Base-by-base conservation (phyloP, 2,329 filamentous ascomycete species). In the Nannizzia gypsea region DNA sequence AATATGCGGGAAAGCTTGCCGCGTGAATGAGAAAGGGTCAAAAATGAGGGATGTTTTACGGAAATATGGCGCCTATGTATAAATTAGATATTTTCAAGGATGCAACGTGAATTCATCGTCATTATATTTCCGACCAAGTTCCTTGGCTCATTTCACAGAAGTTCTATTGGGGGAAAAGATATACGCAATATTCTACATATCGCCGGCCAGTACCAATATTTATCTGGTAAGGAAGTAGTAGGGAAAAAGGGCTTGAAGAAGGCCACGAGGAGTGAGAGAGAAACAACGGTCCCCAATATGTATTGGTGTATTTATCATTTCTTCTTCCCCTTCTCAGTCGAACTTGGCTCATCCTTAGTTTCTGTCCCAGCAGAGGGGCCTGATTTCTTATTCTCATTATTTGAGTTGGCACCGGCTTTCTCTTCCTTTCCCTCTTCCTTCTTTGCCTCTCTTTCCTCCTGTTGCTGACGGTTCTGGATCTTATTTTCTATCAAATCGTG, bases 401-500 rank as follows among this genome's bases (percentile, higher is more conserved):
- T 67, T 56, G 62, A 62, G 6, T 42, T 67, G 59, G 52, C 58
- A 26, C 57, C 68, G 56, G 73, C 71, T 65, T 83, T 80, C 36
- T 72, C 74, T 50, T 82, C 78, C 66, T 81, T 80, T 64, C 80
- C 80, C 56, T 83, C 83, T 62, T 85, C 89, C 77, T 89, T 89
- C 69, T 87, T 84, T 52, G 80, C 82, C 67, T 97, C 92, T 77
- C 92, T 92, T 70, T 99, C 93, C 71, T 97, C 93, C 70, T 95
- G 88, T 73, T 95, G 89, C 76, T 97, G 91, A 73, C 92, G 84
- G 77, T 99, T 99, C 79, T 97, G 92, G 67, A 97, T 96, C 83
- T 99, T 99, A 80, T 99, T 99, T 80, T 99, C 93, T 66, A 99
- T 99, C 66, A 99, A 78, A 72, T 99, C 93, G 74, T 99, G 93